Conservation (phyloP, 2,329 filamentous ascomycete species). For the Fusarium setosum region DNA sequence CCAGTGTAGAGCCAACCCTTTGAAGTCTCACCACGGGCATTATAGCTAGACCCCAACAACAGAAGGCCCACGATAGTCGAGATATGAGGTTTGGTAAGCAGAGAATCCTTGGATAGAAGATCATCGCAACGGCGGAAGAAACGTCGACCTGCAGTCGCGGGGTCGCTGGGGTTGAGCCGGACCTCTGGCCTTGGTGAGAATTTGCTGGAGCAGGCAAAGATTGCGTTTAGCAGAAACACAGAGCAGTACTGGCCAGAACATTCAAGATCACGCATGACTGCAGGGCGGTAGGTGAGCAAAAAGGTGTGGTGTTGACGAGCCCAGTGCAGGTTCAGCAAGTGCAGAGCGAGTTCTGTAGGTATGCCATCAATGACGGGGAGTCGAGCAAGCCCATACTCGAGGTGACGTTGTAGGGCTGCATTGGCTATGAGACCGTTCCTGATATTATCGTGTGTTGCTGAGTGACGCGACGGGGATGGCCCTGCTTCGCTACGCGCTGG, state of each 20-base stretch:
- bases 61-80: constrained; percentile 43
- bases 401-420: constrained; percentile 3
- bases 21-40: constrained; percentile 39
- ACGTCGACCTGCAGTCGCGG: constrained; percentile 31
- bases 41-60: constrained; percentile 41
- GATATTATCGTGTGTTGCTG: not conserved
- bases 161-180: constrained; percentile 28
- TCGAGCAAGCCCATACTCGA: not conserved
- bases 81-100: constrained; percentile 34
- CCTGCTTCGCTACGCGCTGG: not conserved
- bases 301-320: constrained; percentile 52
- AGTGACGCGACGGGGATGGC: not conserved
- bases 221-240: constrained; percentile 52
- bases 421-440: constrained; percentile 4
- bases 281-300: constrained; percentile 52
- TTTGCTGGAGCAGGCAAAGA: constrained; percentile 45
- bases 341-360: constrained; percentile 46
- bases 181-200: constrained; percentile 39
- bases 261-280: constrained; percentile 50
- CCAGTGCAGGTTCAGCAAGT: constrained; percentile 54
- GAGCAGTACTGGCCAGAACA: constrained; percentile 50
- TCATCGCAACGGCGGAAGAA: constrained; percentile 42
- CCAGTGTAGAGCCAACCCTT: constrained; percentile 54
- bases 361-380: constrained; percentile 34
- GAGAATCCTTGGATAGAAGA: constrained; percentile 28